A percentile compares a stretch with the other conserved stretches of the same genome.
These are phyloP conservation scores for Eucalyptus curtisii DNA, from an alignment of 345 rosid species.

Conservation along the genomic window DNA sequence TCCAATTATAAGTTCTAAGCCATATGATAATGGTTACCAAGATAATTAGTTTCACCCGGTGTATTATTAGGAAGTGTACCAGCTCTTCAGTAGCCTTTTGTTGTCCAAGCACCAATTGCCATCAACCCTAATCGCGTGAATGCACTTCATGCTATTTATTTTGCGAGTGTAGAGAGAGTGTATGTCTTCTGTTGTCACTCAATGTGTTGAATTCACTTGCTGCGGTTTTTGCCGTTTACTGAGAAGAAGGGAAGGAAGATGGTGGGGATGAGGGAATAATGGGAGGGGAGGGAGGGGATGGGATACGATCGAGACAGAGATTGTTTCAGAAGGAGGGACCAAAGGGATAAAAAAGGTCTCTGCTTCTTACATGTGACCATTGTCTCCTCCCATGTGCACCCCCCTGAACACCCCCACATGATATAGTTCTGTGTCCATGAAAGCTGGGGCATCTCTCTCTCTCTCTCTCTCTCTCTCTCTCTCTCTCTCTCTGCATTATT, in stretches of 20 bases:
- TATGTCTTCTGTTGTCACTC: not conserved
- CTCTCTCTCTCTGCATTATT: not conserved
- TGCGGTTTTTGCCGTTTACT: not conserved
- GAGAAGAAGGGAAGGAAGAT: not conserved
- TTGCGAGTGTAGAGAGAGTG: not conserved
- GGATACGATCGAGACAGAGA: not conserved
- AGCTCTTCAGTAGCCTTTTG: not conserved
- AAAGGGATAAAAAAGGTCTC: not conserved
- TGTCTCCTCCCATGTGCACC: constrained; percentile 32
- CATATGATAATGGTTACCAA: not conserved
- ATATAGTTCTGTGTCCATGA: not conserved
- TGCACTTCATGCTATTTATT: not conserved
- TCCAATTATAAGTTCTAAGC: not conserved
- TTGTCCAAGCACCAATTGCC: not conserved
- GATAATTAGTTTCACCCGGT: not conserved
- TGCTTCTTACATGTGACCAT: constrained; percentile 16
- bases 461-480: not conserved
- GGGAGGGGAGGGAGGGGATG: not conserved
- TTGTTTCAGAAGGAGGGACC: not conserved
- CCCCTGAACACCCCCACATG: not conserved
- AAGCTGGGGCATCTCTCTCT: not conserved
- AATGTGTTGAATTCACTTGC: not conserved
- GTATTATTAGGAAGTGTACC: not conserved
- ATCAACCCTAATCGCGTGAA: not conserved
- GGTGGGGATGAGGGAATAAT: not conserved